Conservation (phyloP, 495 filamentous ascomycete genomes). For the Astrocystis sublimbata region DNA sequence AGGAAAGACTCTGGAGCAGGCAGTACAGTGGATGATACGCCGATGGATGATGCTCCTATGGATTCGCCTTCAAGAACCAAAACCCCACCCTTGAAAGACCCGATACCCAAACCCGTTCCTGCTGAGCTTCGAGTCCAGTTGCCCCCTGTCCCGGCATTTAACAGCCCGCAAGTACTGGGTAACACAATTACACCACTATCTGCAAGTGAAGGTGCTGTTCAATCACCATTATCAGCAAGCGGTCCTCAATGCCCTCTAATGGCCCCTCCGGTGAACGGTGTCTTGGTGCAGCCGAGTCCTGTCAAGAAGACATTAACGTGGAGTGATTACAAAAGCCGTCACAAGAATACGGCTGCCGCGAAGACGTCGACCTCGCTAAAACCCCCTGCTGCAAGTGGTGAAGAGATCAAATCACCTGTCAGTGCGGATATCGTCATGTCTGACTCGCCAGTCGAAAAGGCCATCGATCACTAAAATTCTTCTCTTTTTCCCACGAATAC, state of each 20-base stretch:
- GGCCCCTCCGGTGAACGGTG: slow-evolving; percentile 44
- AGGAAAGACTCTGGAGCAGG: slow-evolving; percentile 8
- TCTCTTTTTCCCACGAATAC: neutral
- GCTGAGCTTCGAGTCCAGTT: slow-evolving; percentile 54
- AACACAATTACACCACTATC: slow-evolving; percentile 47
- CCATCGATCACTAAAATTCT: slow-evolving; percentile 19
- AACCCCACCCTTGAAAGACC: neutral
- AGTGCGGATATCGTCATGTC: slow-evolving; percentile 29
- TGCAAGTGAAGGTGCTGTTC: slow-evolving; percentile 43
- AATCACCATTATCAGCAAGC: slow-evolving; percentile 53
- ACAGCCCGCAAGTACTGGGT: slow-evolving; percentile 27
- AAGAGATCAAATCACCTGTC: slow-evolving; percentile 46
- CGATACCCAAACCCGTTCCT: slow-evolving; percentile 21
- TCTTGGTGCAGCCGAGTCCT: slow-evolving; percentile 57
- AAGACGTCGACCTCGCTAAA: slow-evolving; percentile 37
- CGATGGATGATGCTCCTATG: slow-evolving; percentile 28
- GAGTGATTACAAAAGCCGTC: slow-evolving; percentile 67
- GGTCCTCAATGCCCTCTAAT: slow-evolving; percentile 44
- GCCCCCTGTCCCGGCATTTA: slow-evolving; percentile 48
- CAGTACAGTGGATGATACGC: slow-evolving; percentile 17
- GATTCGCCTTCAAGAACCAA: slow-evolving; percentile 24
- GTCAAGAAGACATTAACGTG: slow-evolving; percentile 71
- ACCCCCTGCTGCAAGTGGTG: slow-evolving; percentile 35
- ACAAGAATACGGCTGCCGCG: slow-evolving; percentile 42
- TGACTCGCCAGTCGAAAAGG: slow-evolving; percentile 40